Percentiles rank a stretch among this genome's conserved stretches.
Conservation (phyloP, 768 basidiomycete genomes). For the Tricholoma sp. region DNA sequence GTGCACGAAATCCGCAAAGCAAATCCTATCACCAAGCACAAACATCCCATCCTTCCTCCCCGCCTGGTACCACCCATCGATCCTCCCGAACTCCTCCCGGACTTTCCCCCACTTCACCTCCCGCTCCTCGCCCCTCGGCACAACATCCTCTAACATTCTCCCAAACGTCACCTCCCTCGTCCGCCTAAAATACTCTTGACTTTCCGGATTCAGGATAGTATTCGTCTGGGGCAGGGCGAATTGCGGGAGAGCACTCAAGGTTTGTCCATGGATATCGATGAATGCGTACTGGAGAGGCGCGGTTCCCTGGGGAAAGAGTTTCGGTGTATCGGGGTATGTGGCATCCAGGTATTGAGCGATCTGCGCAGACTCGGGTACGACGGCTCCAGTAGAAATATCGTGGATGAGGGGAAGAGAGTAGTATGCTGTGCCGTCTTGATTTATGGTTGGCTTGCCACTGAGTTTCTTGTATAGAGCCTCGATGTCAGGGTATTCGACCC, state of each 20-base stretch:
- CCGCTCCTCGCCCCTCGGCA: conserved; percentile 17
- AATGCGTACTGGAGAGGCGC: conserved; percentile 14
- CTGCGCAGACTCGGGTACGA: conserved; percentile 29
- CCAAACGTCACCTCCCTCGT: conserved; percentile 19
- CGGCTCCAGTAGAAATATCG: conserved; percentile 27
- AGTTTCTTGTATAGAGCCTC: conserved; percentile 26
- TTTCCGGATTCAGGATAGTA: conserved; percentile 26
- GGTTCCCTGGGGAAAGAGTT: conserved; percentile 24
- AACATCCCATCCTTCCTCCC: conserved; percentile 17
- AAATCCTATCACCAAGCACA: conserved; percentile 27
- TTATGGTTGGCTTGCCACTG: conserved; percentile 25
- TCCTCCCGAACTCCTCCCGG: conserved; percentile 12
- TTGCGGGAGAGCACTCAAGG: conserved; percentile 8
- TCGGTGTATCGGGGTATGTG: conserved; percentile 30
- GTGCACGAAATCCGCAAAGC: conserved; percentile 33
- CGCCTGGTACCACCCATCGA: conserved; percentile 20
- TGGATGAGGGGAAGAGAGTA: conserved; percentile 38
- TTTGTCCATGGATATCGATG: not conserved
- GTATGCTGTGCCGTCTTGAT: conserved; percentile 19
- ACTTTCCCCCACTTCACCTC: conserved; percentile 18
- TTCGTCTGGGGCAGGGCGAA: conserved; percentile 13
- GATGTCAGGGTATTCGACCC: conserved; percentile 37
- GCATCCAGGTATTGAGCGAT: conserved; percentile 39
- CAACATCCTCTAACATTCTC: conserved; percentile 17
- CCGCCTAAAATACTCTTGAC: conserved; percentile 28